A percentile compares a stretch with the other conserved stretches of the same genome.
Conservation (phyloP, 2,329 filamentous ascomycete genomes). For the Stagonosporopsis tanaceti region DNA sequence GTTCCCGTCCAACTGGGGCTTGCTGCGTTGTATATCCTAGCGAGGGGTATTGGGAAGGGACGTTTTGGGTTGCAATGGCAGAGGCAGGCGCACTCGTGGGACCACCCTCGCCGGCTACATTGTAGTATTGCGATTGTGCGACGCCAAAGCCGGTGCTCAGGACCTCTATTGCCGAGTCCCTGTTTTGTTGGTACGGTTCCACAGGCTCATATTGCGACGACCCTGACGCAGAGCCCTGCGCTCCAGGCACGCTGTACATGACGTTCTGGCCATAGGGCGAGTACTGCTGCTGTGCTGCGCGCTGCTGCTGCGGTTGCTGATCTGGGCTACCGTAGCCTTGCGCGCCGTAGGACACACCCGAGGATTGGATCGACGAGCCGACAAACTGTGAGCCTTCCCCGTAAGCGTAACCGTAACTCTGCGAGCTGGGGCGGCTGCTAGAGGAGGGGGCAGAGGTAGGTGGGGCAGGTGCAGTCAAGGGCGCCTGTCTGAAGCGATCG, state of each 20-base stretch:
- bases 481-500: constrained; percentile 59
- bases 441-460: constrained; percentile 53
- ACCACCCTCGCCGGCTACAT: constrained; percentile 66
- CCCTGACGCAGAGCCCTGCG: constrained; percentile 52
- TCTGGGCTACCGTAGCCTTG: constrained; percentile 67
- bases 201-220: constrained; percentile 76
- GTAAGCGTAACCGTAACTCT: constrained; percentile 60
- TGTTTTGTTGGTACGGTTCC: constrained; percentile 77
- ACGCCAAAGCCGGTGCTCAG: constrained; percentile 72
- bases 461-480: constrained; percentile 53
- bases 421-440: constrained; percentile 49
- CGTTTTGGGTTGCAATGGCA: constrained; percentile 64
- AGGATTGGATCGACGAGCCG: constrained; percentile 61
- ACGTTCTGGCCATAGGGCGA: constrained; percentile 68
- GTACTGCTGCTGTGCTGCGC: constrained; percentile 58
- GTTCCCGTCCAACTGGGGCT: constrained; percentile 62
- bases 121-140: constrained; percentile 74
- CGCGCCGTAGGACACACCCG: constrained; percentile 66
- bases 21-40: constrained; percentile 68
- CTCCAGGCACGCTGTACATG: constrained; percentile 75
- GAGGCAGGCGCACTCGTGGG: constrained; percentile 68
- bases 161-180: constrained; percentile 75
- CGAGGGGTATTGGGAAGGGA: constrained; percentile 71
- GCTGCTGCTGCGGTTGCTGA: constrained; percentile 59
- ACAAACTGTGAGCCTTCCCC: constrained; percentile 64